Base-by-base conservation (phyloP, 352 stramenopile species). In the Globisporangium camurandrum region DNA sequence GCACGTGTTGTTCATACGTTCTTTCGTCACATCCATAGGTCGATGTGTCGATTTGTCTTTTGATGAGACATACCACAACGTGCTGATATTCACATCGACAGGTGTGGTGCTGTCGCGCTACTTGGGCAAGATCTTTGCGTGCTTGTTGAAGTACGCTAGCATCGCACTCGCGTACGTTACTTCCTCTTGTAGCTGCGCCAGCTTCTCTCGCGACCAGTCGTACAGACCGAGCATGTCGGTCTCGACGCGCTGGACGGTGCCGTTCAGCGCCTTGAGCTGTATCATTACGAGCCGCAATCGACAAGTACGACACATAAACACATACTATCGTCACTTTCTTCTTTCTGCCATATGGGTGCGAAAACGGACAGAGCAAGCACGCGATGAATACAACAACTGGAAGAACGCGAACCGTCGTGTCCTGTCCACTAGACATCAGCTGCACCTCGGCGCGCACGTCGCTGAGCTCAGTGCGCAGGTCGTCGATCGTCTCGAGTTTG, bases 201-300 rank as follows among this genome's bases (percentile, higher is more conserved):
- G 19, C 23, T 76, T 71, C 7, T 53, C 49, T n/a, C 67, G 64
- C 4, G 64, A 71, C 73, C 74, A 86, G 54, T 86, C 74, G 61
- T 86, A 83, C 11, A 86, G 49, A 1, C 64, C 74, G 4, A 86
- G 51, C 33, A 86, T 46, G 42, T 86, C 66, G 5, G 49, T 34
- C 33, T 83, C 64, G 16, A 75, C 43, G 7, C 57, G 59, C 2
- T 41, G 34, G 16, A 85, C 59, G 1, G 56, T 67, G 4, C 48
- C 53, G 12, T 56, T 56, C 26, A 70, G 59, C 12, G 66, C 63
- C 0, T 60, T 62, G 14, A 67, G 54, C 59, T 84, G 37, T n/a
- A 14, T 40, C 36, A n/a, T 40, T 4, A 16, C 16, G n/a, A n/a
- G n/a, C n/a, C n/a, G n/a, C n/a, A n/a, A n/a, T n/a, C n/a, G n/a